These are phyloP conservation scores for Microdochium bolleyi DNA, from an alignment of 2,329 filamentous ascomycete species.

Conservation along the genomic window DNA sequence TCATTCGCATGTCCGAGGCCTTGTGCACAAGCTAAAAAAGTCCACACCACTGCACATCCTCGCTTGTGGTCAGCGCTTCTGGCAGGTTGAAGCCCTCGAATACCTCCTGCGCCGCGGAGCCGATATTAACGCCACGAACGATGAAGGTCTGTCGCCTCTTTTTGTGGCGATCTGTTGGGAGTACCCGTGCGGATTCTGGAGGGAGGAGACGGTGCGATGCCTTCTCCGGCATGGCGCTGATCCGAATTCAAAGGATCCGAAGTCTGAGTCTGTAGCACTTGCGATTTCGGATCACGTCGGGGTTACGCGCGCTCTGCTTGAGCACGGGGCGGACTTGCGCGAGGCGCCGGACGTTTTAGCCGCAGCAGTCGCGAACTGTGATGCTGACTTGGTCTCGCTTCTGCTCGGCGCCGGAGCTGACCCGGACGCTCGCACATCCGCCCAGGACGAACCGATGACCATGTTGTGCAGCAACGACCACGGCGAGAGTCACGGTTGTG, in stretches of 20 bases:
- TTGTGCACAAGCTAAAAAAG: not conserved
- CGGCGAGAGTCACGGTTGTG: not conserved
- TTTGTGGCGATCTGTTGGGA: not conserved
- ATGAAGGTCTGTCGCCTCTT: not conserved
- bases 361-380: not conserved
- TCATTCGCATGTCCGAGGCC: not conserved
- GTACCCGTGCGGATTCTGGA: not conserved
- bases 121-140: not conserved
- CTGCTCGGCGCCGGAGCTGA: not conserved
- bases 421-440: not conserved
- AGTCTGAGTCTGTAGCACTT: not conserved
- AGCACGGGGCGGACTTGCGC: not conserved
- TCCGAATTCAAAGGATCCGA: not conserved
- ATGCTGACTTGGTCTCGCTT: not conserved
- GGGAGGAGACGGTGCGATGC: not conserved
- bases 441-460: not conserved
- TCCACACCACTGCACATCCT: not conserved
- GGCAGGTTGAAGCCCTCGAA: not conserved
- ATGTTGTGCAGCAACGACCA: not conserved
- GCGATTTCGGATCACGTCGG: not conserved
- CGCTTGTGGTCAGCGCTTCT: not conserved
- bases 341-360: not conserved
- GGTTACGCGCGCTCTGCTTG: not conserved
- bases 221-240: not conserved
- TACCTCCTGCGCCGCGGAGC: not conserved